Evolutionary conservation across 1,284 basidiomycete genomes (phyloP).

Genomic region (Tilletia horrida): DNA sequence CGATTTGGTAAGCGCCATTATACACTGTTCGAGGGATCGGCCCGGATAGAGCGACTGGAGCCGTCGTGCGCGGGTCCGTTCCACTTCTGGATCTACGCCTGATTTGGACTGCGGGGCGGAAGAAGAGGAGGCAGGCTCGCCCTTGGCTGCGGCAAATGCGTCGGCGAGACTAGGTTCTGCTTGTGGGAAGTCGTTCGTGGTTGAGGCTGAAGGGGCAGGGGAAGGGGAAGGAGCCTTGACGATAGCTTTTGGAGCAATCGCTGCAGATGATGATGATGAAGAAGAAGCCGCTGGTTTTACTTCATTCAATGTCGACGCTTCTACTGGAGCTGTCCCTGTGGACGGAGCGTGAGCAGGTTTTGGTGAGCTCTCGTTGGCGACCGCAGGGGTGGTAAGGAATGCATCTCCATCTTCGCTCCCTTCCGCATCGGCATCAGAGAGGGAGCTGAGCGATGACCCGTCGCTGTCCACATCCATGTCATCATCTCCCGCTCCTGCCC

Average conservation of each 20-base stretch:
- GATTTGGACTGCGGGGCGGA: background rate
- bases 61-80: background rate
- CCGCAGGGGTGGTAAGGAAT: background rate
- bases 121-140: background rate
- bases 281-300: background rate
- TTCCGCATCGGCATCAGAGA: constrained; percentile 11
- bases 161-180: background rate
- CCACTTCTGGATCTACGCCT: background rate
- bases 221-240: background rate
- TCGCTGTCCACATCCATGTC: background rate
- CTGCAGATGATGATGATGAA: too few relatives aligned
- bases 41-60: constrained; percentile 5
- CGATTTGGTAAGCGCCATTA: background rate
- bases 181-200: background rate
- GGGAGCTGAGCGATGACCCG: constrained; percentile 4
- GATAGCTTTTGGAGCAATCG: too few relatives aligned
- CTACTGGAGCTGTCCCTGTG: too few relatives aligned
- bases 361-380: background rate
- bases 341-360: too few relatives aligned
- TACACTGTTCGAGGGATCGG: constrained; percentile 10
- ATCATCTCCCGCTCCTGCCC: background rate
- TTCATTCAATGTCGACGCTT: too few relatives aligned
- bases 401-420: constrained; percentile 3
- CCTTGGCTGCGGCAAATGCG: constrained; percentile 7
- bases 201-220: background rate